Evolutionary conservation across 2,329 filamentous ascomycete species (phyloP).

Genomic region (Cercospora sp.): DNA sequence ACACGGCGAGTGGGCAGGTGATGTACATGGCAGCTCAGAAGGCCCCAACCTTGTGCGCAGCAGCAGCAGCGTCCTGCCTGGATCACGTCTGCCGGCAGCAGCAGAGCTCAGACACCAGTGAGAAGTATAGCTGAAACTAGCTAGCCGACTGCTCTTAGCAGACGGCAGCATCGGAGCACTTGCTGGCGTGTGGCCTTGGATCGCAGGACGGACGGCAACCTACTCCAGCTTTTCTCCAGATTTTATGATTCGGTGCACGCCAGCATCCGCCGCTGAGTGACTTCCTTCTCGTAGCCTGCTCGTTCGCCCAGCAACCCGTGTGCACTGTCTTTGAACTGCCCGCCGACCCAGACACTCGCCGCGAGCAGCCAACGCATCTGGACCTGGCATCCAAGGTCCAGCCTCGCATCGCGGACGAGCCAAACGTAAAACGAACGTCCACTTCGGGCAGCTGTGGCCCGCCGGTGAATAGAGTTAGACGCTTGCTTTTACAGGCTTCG

Average conservation of each 20-base stretch:
- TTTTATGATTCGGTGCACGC: not conserved
- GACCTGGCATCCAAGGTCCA: slow-evolving; percentile 8
- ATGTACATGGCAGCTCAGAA: slow-evolving; percentile 15
- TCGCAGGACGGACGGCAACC: slow-evolving; percentile 17
- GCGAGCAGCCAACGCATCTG: slow-evolving; percentile 5
- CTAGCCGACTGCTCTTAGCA: slow-evolving; percentile 11
- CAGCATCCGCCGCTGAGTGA: not conserved
- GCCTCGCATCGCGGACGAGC: slow-evolving; percentile 13
- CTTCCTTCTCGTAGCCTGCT: not conserved
- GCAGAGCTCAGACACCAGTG: slow-evolving; percentile 19
- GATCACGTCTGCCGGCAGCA: slow-evolving; percentile 22
- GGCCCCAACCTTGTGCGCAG: slow-evolving; percentile 16
- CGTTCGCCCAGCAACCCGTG: not conserved
- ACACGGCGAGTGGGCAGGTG: slow-evolving; percentile 12
- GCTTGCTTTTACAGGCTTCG: slow-evolving; percentile 26
- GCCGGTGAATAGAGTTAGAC: slow-evolving; percentile 29
- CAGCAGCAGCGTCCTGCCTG: slow-evolving; percentile 18
- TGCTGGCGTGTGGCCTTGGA: slow-evolving; percentile 6
- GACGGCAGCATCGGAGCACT: slow-evolving; percentile 6
- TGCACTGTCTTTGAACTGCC: not conserved
- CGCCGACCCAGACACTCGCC: not conserved
- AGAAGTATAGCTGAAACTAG: slow-evolving; percentile 18
- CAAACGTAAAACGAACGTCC: slow-evolving; percentile 21
- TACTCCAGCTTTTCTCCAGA: slow-evolving; percentile 33
- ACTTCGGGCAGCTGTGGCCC: slow-evolving; percentile 23